Evolutionary conservation across 257 asterid species (phyloP).

Genomic region (Solanum pimpinellifolium): DNA sequence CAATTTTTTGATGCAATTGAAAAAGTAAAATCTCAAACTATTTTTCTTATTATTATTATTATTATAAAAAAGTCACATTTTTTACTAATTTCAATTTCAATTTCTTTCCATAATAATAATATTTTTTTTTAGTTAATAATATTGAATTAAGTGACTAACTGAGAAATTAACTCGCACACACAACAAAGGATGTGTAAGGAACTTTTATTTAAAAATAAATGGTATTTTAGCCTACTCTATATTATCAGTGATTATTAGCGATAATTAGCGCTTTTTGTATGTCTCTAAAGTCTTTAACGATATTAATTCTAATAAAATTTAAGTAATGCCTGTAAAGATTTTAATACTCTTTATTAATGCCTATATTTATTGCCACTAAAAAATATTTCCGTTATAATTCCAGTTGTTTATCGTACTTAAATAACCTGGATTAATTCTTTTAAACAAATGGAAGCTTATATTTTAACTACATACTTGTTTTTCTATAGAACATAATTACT

Average conservation of each 20-base stretch:
- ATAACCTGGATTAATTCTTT: background rate
- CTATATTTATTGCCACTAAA: no score
- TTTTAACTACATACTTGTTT: no score
- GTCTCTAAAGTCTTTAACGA: no score
- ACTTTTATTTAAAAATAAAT: no score
- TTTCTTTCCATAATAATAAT: background rate
- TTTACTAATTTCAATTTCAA: background rate
- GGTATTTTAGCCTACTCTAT: fast-evolving
- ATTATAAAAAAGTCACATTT: background rate
- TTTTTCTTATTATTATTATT: background rate
- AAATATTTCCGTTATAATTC: no score
- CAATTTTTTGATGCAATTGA: background rate
- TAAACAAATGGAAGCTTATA: no score
- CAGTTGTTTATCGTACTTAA: background rate
- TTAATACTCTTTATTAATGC: no score
- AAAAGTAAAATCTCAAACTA: background rate
- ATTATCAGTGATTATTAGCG: no score
- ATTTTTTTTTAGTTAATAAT: background rate
- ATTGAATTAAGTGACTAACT: background rate
- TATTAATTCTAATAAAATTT: fast-evolving
- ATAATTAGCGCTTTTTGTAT: no score
- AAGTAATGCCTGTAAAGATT: no score
- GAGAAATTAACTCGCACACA: background rate
- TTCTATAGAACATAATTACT: no score
- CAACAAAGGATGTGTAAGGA: background rate